These are phyloP conservation scores for Scheffersomyces stambukii DNA, from an alignment of 1,139 yeast genomes.

Conservation along the genomic window DNA sequence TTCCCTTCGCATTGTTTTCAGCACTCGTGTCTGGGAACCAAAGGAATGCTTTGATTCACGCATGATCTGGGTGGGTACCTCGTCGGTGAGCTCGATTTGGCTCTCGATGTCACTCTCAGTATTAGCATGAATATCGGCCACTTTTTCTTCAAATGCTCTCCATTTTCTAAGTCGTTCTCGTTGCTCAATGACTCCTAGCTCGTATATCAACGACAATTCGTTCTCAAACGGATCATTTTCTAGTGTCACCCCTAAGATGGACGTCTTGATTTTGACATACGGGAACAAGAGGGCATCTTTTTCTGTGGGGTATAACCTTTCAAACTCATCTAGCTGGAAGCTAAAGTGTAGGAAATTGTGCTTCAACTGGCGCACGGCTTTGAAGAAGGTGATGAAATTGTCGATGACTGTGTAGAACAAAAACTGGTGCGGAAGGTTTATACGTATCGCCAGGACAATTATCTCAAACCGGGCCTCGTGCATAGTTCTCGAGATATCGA, in stretches of 20 bases:
- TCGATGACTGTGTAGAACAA: conserved; percentile 65
- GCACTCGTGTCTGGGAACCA: too few species aligned
- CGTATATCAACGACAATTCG: conserved; percentile 34
- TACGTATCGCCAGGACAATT: conserved; percentile 24
- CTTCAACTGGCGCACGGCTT: conserved; percentile 53
- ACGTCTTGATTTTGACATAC: conserved; percentile 25
- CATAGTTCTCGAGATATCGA: conserved; percentile 18
- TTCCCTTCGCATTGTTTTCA: too few species aligned
- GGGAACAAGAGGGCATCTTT: conserved; percentile 29
- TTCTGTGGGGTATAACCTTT: conserved; percentile 30
- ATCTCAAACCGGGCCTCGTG: conserved; percentile 19
- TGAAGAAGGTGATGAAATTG: conserved; percentile 56
- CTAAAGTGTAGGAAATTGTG: conserved; percentile 45
- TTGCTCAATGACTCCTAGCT: conserved; percentile 38
- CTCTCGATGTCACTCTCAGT: conserved; percentile 17
- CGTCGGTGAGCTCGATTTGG: conserved; percentile 12
- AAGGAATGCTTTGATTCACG: too few species aligned
- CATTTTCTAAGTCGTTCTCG: conserved; percentile 26
- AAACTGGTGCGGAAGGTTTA: conserved; percentile 57
- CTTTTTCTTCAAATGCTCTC: conserved; percentile 28
- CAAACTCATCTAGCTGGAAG: conserved; percentile 33
- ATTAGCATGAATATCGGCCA: conserved; percentile 13
- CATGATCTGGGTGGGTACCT: conserved; percentile 5
- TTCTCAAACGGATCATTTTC: conserved; percentile 44
- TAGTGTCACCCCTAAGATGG: conserved; percentile 31